Conservation (phyloP, 1,284 basidiomycete genomes). For the Cutaneotrichosporon spelunceum region DNA sequence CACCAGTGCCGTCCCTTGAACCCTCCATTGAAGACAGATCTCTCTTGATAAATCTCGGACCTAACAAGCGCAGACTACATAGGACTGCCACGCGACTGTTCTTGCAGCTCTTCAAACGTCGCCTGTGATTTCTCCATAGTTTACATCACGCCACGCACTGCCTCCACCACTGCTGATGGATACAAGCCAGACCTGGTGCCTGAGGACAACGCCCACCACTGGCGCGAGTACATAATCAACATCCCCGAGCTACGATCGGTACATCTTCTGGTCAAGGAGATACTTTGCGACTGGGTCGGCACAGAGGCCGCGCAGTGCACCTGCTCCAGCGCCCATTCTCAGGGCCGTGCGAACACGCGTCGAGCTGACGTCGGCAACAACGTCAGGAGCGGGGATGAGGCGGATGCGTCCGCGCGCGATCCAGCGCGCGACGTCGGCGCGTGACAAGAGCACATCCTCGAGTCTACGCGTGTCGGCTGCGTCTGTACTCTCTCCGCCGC, state of each 20-base stretch:
- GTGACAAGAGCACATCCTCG: conserved; percentile 47
- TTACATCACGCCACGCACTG: too few species aligned
- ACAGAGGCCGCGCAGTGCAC: conserved; percentile 6
- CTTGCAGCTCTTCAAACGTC: too few species aligned
- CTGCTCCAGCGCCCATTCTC: conserved; percentile 1
- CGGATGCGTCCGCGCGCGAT: conserved; percentile 57
- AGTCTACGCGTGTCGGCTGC: conserved; percentile 10
- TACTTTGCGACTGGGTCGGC: conserved; percentile 14
- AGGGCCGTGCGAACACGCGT: conserved; percentile 64
- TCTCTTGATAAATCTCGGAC: too few species aligned
- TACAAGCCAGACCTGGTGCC: too few species aligned
- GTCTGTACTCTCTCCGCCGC: conserved; percentile 28
- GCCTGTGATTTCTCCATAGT: too few species aligned
- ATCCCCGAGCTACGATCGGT: conserved; percentile 8
- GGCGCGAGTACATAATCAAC: too few species aligned
- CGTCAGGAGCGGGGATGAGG: conserved; percentile 60
- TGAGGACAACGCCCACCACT: background rate
- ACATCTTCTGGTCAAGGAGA: conserved; percentile 15
- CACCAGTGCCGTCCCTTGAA: too few species aligned
- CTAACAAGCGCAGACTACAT: too few species aligned
- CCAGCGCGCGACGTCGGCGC: conserved; percentile 55
- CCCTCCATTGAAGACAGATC: too few species aligned
- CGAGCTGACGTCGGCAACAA: conserved; percentile 63
- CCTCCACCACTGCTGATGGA: too few species aligned
- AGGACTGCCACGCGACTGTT: too few species aligned